Evolutionary conservation across 78 protist species (phyloP).

Genomic region (Dictyostelium capitatum): DNA sequence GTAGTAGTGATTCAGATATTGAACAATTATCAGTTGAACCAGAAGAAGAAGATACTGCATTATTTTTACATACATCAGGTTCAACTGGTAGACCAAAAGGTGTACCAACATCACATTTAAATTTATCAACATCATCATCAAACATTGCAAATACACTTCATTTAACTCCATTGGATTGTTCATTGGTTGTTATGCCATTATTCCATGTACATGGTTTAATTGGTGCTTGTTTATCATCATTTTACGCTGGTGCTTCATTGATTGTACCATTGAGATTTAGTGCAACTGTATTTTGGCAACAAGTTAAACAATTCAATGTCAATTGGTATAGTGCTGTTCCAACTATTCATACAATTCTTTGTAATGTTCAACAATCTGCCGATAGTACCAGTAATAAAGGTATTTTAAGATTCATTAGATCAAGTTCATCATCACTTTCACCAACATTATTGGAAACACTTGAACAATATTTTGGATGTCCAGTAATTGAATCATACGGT

Average conservation of each 20-base stretch:
- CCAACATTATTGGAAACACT: conserved; percentile 83
- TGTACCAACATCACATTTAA: conserved; percentile 88
- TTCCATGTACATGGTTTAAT: conserved; percentile 94
- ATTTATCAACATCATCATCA: conserved; percentile 48
- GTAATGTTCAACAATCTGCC: background rate
- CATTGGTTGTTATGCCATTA: conserved; percentile 86
- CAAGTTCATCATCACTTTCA: conserved; percentile 84
- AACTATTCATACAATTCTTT: conserved; percentile 91
- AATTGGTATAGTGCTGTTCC: conserved; percentile 94
- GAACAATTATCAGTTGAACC: conserved; percentile 8
- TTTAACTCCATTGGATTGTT: conserved; percentile 56
- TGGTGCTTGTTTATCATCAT: conserved; percentile 76
- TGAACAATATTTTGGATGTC: conserved; percentile 86
- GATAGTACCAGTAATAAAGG: conserved; percentile 9
- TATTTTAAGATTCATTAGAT: conserved; percentile 87
- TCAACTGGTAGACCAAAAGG: conserved; percentile 93
- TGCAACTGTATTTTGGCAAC: conserved; percentile 85
- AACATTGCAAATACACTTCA: conserved; percentile 81
- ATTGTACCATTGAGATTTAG: conserved; percentile 79
- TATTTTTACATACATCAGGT: conserved; percentile 91
- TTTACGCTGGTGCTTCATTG: conserved; percentile 79
- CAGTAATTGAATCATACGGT: conserved; percentile 93
- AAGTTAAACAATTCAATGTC: conserved; percentile 34
- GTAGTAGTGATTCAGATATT: background rate
- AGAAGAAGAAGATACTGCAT: conserved; percentile 77